Evolutionary conservation across 345 rosid species (phyloP), one percentile per base, ranked within the genome.

Genomic region (Rhodamnia argentea): DNA sequence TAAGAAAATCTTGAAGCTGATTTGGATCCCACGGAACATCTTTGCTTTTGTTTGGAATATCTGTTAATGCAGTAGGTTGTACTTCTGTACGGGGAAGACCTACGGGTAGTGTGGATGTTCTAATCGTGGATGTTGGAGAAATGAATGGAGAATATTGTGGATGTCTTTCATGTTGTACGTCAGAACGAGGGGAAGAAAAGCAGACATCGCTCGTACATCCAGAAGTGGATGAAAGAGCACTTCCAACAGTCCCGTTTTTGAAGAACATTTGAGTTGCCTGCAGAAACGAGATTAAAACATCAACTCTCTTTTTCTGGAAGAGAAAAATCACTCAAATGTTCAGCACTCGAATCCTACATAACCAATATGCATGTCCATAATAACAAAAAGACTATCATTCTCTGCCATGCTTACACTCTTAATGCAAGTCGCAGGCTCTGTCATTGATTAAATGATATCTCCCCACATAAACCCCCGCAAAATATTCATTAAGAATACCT

Each of bases 11-110:
- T 58, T 89, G 93, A 84, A 93, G 89, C 57, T 92, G 91, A 85
- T 94, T 92, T 29, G 90, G 58, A 87, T 87, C 85, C 96, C 98
- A 97, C 10, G 91, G 81, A 54, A 86, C 84, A 87, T 88, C 93
- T 88, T 88, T 92, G 83, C 85, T 90, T 87, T 92, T 93, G 60
- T 89, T 91, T 70, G 90, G 87, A 51, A 75, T 87, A 88, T 87
- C 87, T 60, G 86, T 83, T 56, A 90, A 82, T 50, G 87, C 52
- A 60, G 90, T 70, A 40, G 92, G 83, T 47, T 88, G 93, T 78
- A 87, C 88, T 74, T 87, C 95, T 55, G 90, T 60, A 57, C 40
- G 84, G 59, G 89, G 86, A 92, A 90, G 88, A 84, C 40, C 84
- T 24, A 40, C 27, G 51, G 90, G 88, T 6, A 86, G 85, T 82